Evolutionary conservation across 2,329 filamentous ascomycete genomes (phyloP).

Genomic region (Penicillium sp.): DNA sequence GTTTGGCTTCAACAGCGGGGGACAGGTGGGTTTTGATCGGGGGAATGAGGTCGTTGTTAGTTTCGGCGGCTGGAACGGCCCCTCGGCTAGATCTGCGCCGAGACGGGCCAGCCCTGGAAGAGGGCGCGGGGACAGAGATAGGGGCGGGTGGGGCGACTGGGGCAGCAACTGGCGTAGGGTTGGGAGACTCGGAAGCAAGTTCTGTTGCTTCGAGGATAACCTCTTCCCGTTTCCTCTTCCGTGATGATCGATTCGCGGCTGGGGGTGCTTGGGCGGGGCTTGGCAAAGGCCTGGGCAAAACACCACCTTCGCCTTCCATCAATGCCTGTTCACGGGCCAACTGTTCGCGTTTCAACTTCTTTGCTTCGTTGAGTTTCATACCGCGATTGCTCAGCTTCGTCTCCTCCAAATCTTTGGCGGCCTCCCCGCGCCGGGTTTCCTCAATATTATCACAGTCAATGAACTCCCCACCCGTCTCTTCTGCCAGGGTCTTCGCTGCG

Average conservation of each 20-base stretch:
- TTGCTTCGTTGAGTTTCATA: slow-evolving; percentile 62
- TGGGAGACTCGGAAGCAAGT: not conserved
- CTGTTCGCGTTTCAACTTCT: slow-evolving; percentile 60
- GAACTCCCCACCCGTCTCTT: slow-evolving; percentile 54
- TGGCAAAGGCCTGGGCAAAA: not conserved
- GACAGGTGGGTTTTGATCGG: slow-evolving; percentile 17
- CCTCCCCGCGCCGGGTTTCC: slow-evolving; percentile 45
- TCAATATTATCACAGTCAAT: slow-evolving; percentile 55
- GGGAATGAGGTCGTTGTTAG: slow-evolving; percentile 33
- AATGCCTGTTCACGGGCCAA: slow-evolving; percentile 40
- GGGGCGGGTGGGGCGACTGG: slow-evolving; percentile 4
- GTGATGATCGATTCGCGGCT: slow-evolving; percentile 28
- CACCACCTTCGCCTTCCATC: slow-evolving; percentile 12
- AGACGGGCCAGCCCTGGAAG: slow-evolving; percentile 22
- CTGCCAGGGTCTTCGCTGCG: slow-evolving; percentile 52
- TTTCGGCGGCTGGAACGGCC: slow-evolving; percentile 39
- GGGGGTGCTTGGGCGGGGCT: slow-evolving; percentile 23
- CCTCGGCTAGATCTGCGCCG: slow-evolving; percentile 43
- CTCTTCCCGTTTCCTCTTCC: slow-evolving; percentile 58
- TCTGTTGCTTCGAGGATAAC: slow-evolving; percentile 34
- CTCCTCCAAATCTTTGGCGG: slow-evolving; percentile 44
- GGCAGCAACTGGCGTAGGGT: not conserved
- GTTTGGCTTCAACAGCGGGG: slow-evolving; percentile 20
- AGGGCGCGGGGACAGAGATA: not conserved
- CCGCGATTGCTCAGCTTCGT: slow-evolving; percentile 57